Percentiles rank a stretch among this genome's conserved stretches.
Conservation (phyloP, 768 basidiomycete species). For the Podaxis carcinomalis region DNA sequence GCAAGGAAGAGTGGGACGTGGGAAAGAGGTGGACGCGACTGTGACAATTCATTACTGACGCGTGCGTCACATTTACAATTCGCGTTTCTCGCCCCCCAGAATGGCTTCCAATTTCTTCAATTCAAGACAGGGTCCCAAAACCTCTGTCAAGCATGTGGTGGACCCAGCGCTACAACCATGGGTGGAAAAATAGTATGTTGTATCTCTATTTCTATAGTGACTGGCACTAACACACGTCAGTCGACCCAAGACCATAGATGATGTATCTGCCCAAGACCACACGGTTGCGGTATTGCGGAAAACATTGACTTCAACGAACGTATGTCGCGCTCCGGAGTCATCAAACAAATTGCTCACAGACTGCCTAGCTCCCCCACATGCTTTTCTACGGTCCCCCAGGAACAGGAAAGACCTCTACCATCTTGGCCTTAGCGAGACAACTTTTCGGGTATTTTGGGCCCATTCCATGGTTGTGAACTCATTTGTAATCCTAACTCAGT, state of each 20-base stretch:
- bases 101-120: constrained; percentile 65
- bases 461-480: not conserved
- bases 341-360: constrained; percentile 11
- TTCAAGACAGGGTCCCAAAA: constrained; percentile 38
- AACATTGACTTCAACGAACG: constrained; percentile 90
- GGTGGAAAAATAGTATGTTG: constrained; percentile 95
- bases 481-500: constrained; percentile 32
- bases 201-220: not conserved
- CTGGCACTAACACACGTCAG: constrained; percentile 33
- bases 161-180: constrained; percentile 79
- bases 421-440: constrained; percentile 89
- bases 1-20: constrained; percentile 20
- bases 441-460: constrained; percentile 71
- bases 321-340: constrained; percentile 24
- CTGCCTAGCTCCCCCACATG: constrained; percentile 92
- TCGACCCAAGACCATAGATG: constrained; percentile 96
- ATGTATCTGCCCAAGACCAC: constrained; percentile 96
- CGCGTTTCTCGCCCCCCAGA: constrained; percentile 9
- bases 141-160: constrained; percentile 37
- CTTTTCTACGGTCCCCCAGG: constrained; percentile 99
- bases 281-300: constrained; percentile 90
- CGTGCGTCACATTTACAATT: constrained; percentile 25
- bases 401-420: constrained; percentile 98
- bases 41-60: constrained; percentile 23
- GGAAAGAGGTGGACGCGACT: constrained; percentile 30